These are phyloP conservation scores for Amphibolis antarctica DNA, from an alignment of 106 monocot genomes.

Conservation along the genomic window DNA sequence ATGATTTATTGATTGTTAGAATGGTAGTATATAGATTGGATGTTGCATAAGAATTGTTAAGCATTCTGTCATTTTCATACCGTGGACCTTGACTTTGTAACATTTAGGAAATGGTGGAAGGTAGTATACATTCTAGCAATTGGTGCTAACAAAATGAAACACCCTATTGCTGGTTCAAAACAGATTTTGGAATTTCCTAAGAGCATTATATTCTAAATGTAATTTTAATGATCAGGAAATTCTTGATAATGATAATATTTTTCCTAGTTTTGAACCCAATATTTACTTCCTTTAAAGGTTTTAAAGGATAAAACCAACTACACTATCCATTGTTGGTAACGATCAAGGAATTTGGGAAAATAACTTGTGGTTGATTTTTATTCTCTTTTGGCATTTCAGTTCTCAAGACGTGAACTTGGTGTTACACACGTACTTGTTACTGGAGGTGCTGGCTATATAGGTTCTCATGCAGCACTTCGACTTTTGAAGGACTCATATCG, in stretches of 20 bases:
- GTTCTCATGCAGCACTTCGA: slow-evolving; percentile 88
- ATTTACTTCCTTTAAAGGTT: too few relatives aligned
- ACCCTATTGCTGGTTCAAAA: too few relatives aligned
- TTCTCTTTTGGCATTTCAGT: slow-evolving; percentile 32
- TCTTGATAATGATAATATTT: too few relatives aligned
- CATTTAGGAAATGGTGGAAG: background rate
- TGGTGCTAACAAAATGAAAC: background rate
- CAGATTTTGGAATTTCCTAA: too few relatives aligned
- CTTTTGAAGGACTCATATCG: slow-evolving; percentile 82
- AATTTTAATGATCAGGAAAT: too few relatives aligned
- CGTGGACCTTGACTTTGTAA: background rate
- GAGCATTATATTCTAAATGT: too few relatives aligned
- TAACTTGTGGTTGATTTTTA: background rate
- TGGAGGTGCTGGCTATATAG: slow-evolving; percentile 95
- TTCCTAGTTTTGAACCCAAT: too few relatives aligned
- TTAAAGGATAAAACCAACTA: background rate
- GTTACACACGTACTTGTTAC: slow-evolving; percentile 93
- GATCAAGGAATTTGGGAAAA: background rate
- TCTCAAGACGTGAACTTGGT: slow-evolving; percentile 68
- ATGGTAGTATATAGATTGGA: too few relatives aligned
- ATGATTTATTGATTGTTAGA: too few relatives aligned
- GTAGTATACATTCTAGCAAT: background rate
- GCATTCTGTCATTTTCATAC: background rate
- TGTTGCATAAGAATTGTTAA: background rate
- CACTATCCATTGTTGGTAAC: too few relatives aligned